Evolutionary conservation across 345 rosid species (phyloP), one percentile per base, ranked within the genome.

Genomic region (Pelargonium nanum): DNA sequence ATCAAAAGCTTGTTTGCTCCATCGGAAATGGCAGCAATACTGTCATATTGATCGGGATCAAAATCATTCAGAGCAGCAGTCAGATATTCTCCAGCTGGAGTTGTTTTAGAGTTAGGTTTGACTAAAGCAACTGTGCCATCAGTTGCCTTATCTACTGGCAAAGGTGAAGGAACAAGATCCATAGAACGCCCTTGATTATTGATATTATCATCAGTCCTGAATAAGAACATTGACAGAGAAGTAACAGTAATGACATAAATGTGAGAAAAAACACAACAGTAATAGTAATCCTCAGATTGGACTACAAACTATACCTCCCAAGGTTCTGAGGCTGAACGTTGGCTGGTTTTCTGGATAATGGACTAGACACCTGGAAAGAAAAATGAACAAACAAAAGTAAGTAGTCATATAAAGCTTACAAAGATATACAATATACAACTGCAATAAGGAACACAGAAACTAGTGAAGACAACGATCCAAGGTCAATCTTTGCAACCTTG

Each of bases 1-100:
- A 93, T 93, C 77, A 93, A 81, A 60, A 93, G 96, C 81, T 93
- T 93, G 87, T 93, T 90, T 55, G 97, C 96, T 32, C 99, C 97
- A 65, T 93, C 99, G 65, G 99, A 80, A 72, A 93, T 81, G 53
- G 97, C 96, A 75, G 97, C 99, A 74, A 88, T 77, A 66, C 96
- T 78, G 67, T 87, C 99, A 68, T 81, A 83, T 59, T 93, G 95
- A 17, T 89, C 94, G 23, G 97, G 99, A 73, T 93, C 97, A 57
- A 89, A 93, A 73, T 87, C 97, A 77, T 85, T 84, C 65, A 93
- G 75, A 56, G 99, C 92, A 65, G 96, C 78, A 28, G 97, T 93
- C 72, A 93, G 78, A 75, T 93, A 93, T 67, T 93, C 99, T 77
- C 97, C 96, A 1, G 97, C 96, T 21, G 99, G 99, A 5, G 99